Conservation (phyloP, 192 early-diverging fungal species). For the Gigaspora rosea region DNA sequence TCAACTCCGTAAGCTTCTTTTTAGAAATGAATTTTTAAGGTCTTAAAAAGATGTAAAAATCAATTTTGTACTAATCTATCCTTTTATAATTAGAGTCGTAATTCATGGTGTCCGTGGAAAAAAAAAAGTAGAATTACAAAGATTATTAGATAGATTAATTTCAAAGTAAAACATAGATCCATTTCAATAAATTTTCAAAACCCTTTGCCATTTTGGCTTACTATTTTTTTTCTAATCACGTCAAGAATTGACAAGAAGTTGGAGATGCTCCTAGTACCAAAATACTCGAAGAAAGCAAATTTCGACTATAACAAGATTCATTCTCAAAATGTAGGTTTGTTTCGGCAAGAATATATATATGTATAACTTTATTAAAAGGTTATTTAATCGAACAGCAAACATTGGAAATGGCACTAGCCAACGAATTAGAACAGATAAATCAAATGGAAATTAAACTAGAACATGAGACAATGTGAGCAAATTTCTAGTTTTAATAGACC, state of each 20-base stretch:
- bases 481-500: too few species aligned
- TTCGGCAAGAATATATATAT: neutral
- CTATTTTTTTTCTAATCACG: neutral
- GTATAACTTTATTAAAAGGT: neutral
- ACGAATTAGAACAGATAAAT: neutral
- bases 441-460: slow-evolving; percentile 17
- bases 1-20: neutral
- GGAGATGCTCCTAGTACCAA: neutral
- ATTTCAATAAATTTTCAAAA: neutral
- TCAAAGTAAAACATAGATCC: neutral
- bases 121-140: too few species aligned
- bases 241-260: slow-evolving; percentile 18
- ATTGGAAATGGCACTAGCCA: neutral
- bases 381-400: neutral
- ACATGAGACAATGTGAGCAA: neutral
- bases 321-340: slow-evolving; percentile 1
- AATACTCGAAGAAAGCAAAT: neutral
- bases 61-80: too few species aligned
- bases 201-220: neutral
- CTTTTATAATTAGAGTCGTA: too few species aligned
- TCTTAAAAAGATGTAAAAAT: too few species aligned
- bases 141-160: too few species aligned
- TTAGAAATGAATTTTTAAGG: too few species aligned
- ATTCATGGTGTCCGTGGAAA: too few species aligned
- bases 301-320: slow-evolving; percentile 10